Percentiles rank a stretch among this genome's conserved stretches.
Conservation (phyloP, 176 grass and related monocot species). For the Bonia amplexicaulis region DNA sequence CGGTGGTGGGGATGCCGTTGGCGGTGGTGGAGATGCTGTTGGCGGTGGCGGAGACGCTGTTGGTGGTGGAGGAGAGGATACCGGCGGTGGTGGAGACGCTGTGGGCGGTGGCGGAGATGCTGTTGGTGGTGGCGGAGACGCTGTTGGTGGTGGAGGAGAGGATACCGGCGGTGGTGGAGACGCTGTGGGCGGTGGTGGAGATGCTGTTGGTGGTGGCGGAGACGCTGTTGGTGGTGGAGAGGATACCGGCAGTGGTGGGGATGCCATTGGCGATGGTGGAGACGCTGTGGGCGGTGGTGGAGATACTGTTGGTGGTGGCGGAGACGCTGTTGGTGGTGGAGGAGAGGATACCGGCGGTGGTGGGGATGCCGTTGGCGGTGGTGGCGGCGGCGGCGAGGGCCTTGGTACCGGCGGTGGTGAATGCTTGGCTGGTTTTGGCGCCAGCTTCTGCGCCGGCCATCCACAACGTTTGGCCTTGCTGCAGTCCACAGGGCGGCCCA, state of each 20-base stretch:
- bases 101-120: not conserved
- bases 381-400: not conserved
- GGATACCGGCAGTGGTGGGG: not conserved
- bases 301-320: not conserved
- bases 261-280: not conserved
- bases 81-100: not conserved
- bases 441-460: not conserved
- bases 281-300: not conserved
- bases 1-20: fast-evolving
- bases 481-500: constrained; percentile 12
- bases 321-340: not conserved
- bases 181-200: not conserved
- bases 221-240: too few relatives aligned
- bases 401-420: not conserved
- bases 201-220: too few relatives aligned
- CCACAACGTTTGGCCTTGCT: constrained; percentile 11
- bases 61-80: too few relatives aligned
- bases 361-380: not conserved
- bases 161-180: not conserved
- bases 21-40: too few relatives aligned
- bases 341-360: not conserved
- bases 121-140: not conserved
- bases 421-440: not conserved
- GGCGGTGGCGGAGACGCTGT: too few relatives aligned
- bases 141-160: not conserved